Conservation (phyloP, 176 grass and related monocot genomes). For the Aegilops longissima region DNA sequence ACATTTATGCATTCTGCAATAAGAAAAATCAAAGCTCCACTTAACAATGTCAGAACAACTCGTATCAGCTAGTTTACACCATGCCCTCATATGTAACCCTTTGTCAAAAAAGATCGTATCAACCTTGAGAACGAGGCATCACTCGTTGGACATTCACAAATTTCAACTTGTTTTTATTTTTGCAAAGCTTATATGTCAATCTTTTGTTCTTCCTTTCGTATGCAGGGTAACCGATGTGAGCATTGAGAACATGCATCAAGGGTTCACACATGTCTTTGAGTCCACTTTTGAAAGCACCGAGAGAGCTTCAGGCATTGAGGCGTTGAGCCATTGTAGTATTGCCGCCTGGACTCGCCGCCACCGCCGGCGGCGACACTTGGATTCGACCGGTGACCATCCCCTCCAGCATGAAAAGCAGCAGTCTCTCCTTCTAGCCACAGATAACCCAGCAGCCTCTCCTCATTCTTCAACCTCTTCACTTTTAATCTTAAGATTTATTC, state of each 20-base stretch:
- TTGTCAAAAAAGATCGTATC: neutral
- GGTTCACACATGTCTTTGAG: conserved; percentile 84
- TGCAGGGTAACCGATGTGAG: conserved; percentile 82
- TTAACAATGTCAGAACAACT: neutral
- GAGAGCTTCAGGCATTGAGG: conserved; percentile 2
- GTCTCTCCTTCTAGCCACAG: too few relatives aligned
- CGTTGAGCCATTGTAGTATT: too few relatives aligned
- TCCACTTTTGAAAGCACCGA: conserved; percentile 66
- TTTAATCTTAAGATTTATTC: too few relatives aligned
- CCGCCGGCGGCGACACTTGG: too few relatives aligned
- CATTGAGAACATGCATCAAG: conserved; percentile 89
- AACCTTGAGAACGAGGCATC: neutral
- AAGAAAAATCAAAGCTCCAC: neutral
- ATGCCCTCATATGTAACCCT: neutral
- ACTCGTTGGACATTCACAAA: neutral
- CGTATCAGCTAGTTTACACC: neutral
- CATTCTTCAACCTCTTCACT: too few relatives aligned
- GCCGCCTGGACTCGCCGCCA: too few relatives aligned
- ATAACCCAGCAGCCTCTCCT: too few relatives aligned
- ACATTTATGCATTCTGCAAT: neutral
- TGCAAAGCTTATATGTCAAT: neutral
- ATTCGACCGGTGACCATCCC: too few relatives aligned
- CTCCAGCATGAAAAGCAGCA: too few relatives aligned
- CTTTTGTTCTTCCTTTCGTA: neutral
- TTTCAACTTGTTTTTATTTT: neutral